Evolutionary conservation across 2,329 filamentous ascomycete species (phyloP).

Genomic region (Aaosphaeria arxii): DNA sequence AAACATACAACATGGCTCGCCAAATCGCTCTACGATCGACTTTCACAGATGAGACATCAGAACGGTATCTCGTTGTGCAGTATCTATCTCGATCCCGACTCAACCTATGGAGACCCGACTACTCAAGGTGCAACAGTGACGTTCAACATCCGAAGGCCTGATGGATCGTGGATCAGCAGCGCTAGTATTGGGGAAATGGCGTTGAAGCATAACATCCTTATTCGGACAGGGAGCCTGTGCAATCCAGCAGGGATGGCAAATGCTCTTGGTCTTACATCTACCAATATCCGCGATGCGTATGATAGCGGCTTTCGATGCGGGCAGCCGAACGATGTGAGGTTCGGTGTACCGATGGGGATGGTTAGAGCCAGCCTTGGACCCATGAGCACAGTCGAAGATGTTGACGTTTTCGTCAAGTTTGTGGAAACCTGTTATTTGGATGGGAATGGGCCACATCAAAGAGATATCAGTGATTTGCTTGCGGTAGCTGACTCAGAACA

Average conservation of each 20-base stretch:
- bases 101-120: slow-evolving; percentile 49
- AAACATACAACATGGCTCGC: slow-evolving; percentile 56
- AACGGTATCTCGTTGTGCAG: slow-evolving; percentile 53
- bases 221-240: slow-evolving; percentile 59
- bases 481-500: not conserved
- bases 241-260: slow-evolving; percentile 52
- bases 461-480: not conserved
- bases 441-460: not conserved
- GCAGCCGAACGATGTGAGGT: slow-evolving; percentile 52
- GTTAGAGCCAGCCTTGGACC: slow-evolving; percentile 61
- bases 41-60: slow-evolving; percentile 49
- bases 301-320: slow-evolving; percentile 58
- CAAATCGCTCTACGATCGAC: slow-evolving; percentile 46
- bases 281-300: slow-evolving; percentile 55
- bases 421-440: slow-evolving; percentile 1
- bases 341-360: slow-evolving; percentile 56
- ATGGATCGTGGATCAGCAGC: slow-evolving; percentile 56
- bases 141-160: slow-evolving; percentile 56
- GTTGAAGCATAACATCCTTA: slow-evolving; percentile 54
- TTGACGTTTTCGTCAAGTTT: slow-evolving; percentile 51
- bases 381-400: slow-evolving; percentile 57
- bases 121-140: slow-evolving; percentile 62
- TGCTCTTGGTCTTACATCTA: slow-evolving; percentile 49
- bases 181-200: slow-evolving; percentile 59
- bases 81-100: slow-evolving; percentile 54